These are phyloP conservation scores for Populus tomentosa DNA, from an alignment of 441 rosid genomes.

Conservation along the genomic window DNA sequence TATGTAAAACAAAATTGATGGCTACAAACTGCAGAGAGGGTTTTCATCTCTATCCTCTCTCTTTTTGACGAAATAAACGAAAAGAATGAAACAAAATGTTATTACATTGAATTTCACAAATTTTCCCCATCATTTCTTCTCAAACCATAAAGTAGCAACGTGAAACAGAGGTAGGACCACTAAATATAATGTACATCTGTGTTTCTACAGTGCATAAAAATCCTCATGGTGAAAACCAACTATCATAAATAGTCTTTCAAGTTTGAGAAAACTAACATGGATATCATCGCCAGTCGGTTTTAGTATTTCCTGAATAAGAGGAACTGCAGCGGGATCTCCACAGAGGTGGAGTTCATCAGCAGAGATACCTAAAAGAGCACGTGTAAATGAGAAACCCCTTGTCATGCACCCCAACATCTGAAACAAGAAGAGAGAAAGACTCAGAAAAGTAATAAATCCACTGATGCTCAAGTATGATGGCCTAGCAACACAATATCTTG, in stretches of 20 bases:
- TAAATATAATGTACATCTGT: neutral
- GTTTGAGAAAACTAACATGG: slow-evolving; percentile 33
- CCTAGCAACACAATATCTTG: neutral
- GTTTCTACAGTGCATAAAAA: neutral
- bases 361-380: slow-evolving; percentile 80
- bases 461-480: neutral
- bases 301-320: slow-evolving; percentile 74
- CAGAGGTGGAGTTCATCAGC: slow-evolving; percentile 92
- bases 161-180: neutral
- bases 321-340: slow-evolving; percentile 86
- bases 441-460: neutral
- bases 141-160: neutral
- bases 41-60: neutral
- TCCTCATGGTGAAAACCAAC: slow-evolving; percentile 8
- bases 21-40: neutral
- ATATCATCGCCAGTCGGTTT: slow-evolving; percentile 78
- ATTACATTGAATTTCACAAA: neutral
- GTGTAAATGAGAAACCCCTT: slow-evolving; percentile 87
- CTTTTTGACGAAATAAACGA: neutral
- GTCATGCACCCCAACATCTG: slow-evolving; percentile 86
- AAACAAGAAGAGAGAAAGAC: slow-evolving; percentile 4
- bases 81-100: neutral
- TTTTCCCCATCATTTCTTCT: neutral
- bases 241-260: neutral
- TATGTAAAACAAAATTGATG: neutral